These are phyloP conservation scores for Fusarium subtropicale DNA, from an alignment of 2,329 filamentous ascomycete genomes.

Conservation along the genomic window DNA sequence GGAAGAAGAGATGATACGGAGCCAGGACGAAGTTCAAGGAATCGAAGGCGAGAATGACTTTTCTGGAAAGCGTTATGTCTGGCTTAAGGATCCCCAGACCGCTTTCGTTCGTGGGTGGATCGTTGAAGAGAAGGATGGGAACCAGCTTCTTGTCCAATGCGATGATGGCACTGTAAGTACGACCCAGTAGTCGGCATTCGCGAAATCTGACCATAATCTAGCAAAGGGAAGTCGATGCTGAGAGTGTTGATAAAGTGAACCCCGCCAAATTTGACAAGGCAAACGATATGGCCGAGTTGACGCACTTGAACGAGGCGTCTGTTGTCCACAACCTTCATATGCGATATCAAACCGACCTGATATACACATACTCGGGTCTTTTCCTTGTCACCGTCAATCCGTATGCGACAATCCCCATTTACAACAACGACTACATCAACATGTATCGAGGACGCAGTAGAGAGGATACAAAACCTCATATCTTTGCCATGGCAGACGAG, in stretches of 20 bases:
- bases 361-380: constrained; percentile 97
- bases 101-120: constrained; percentile 96
- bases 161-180: constrained; percentile 85
- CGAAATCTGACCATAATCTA: constrained; percentile 53
- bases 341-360: constrained; percentile 94
- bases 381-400: constrained; percentile 98
- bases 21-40: constrained; percentile 69
- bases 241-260: constrained; percentile 98
- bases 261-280: constrained; percentile 99
- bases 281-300: constrained; percentile 98
- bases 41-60: constrained; percentile 99
- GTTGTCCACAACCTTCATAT: constrained; percentile 97
- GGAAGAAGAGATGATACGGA: constrained; percentile 76
- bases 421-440: constrained; percentile 95
- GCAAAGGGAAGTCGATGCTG: constrained; percentile 87
- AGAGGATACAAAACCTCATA: constrained; percentile 96
- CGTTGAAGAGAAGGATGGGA: constrained; percentile 79
- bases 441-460: constrained; percentile 94
- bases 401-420: constrained; percentile 94
- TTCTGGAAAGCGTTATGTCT: constrained; percentile 97
- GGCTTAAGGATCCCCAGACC: constrained; percentile 86
- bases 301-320: constrained; percentile 96
- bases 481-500: constrained; percentile 97
- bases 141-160: constrained; percentile 85
- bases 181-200: background rate